These are phyloP conservation scores for Hanseniaspora thailandica DNA, from an alignment of 805 yeast species.

Conservation along the genomic window DNA sequence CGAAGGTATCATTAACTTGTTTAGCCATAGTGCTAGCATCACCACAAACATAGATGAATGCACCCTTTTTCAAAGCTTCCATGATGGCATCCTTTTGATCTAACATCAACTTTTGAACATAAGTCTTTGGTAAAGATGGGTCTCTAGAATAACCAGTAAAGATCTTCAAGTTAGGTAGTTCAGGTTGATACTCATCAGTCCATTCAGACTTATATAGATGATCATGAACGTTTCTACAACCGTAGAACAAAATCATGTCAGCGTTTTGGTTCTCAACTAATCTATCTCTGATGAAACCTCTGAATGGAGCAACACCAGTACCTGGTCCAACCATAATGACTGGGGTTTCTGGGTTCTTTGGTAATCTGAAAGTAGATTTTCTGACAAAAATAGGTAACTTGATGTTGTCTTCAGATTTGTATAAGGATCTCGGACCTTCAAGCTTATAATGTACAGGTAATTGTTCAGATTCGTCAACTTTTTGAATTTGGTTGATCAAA, in stretches of 20 bases:
- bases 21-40: conserved; percentile 94
- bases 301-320: conserved; percentile 96
- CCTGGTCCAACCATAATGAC: conserved; percentile 94
- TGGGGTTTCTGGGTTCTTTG: conserved; percentile 72
- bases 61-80: conserved; percentile 52
- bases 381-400: conserved; percentile 86
- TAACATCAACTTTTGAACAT: conserved; percentile 70
- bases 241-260: conserved; percentile 66
- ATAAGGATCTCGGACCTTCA: conserved; percentile 67
- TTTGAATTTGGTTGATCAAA: conserved; percentile 55
- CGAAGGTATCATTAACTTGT: conserved; percentile 68
- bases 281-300: conserved; percentile 88
- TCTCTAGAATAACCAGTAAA: conserved; percentile 75
- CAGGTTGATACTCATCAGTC: conserved; percentile 51
- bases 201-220: conserved; percentile 83
- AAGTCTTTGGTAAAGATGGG: conserved; percentile 48
- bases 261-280: conserved; percentile 50
- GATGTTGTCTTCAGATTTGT: conserved; percentile 23
- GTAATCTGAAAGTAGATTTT: conserved; percentile 88
- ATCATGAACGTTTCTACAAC: conserved; percentile 80
- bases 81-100: conserved; percentile 38
- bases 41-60: conserved; percentile 90
- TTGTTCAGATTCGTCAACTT: conserved; percentile 24
- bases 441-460: conserved; percentile 54
- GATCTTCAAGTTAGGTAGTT: conserved; percentile 51